A percentile compares a stretch with the other conserved stretches of the same genome.
Evolutionary conservation across 768 basidiomycete species (phyloP).

Genomic region (Pleurotus pulmonarius): DNA sequence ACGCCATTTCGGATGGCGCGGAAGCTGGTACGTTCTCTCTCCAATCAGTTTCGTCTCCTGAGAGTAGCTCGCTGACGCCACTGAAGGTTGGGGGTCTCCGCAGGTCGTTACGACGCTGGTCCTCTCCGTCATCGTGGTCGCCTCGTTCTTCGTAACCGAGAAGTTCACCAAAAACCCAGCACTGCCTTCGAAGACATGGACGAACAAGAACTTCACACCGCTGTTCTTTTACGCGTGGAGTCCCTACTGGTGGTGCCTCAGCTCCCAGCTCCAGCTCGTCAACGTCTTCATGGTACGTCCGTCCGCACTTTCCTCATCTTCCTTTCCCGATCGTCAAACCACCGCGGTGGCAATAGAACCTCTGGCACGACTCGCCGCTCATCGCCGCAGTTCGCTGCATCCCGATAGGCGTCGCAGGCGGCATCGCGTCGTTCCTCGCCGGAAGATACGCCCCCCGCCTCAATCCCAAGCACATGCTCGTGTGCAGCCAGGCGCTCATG

Average conservation of each 20-base stretch:
- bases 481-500: slow-evolving; percentile 31
- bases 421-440: neutral
- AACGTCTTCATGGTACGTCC: slow-evolving; percentile 19
- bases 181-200: slow-evolving; percentile 34
- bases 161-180: slow-evolving; percentile 8
- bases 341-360: slow-evolving; percentile 10
- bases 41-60: too few relatives aligned
- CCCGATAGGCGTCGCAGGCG: slow-evolving; percentile 3
- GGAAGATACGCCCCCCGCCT: neutral
- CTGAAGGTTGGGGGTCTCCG: slow-evolving; percentile 37
- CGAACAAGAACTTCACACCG: slow-evolving; percentile 33
- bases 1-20: slow-evolving; percentile 35
- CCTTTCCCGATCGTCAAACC: neutral
- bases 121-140: slow-evolving; percentile 32
- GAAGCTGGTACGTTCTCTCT: slow-evolving; percentile 11
- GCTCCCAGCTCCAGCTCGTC: slow-evolving; percentile 26
- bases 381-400: slow-evolving; percentile 27
- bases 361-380: slow-evolving; percentile 29
- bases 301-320: neutral
- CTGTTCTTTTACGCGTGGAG: slow-evolving; percentile 26
- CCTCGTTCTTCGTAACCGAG: slow-evolving; percentile 46
- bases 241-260: slow-evolving; percentile 18
- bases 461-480: slow-evolving; percentile 21
- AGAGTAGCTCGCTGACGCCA: neutral
- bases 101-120: slow-evolving; percentile 38